Base-by-base conservation (phyloP, 306 rosid species). In the Mimosa bimucronata region DNA sequence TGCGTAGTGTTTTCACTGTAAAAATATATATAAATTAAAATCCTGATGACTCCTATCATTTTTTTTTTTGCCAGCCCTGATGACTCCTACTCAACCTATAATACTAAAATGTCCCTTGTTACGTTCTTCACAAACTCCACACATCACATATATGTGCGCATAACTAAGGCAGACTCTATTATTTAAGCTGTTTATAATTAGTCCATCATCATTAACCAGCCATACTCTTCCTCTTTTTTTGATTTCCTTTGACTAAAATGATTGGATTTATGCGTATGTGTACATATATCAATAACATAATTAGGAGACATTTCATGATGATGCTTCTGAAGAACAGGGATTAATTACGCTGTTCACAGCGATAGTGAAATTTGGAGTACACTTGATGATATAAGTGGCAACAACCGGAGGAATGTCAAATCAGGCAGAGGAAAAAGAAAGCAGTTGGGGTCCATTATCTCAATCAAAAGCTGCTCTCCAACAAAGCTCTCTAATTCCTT, bases 401-500 rank as follows among this genome's bases (percentile, higher is more conserved):
- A 66, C 44, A 60, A 41, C 45, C 67, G 25, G 53, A 52, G 53
- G 70, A 53, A 53, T 2, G 60, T 53, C 70, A 29, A 57, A 42
- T 68, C 77, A 16, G 58, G 9, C 34, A 14, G 71, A 26, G 23
- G 41, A 65, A 73, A 66, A 73, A 48, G 23, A 41, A 40, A 55
- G 65, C 73, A n/a, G 15, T 6, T 48, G 66, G 71, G 64, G 80
- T 57, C 71, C 80, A 55, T 55, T 50, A 69, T 76, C 55, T n/a
- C 72, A 14, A 77, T 77, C 50, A 72, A 77, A 77, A 62, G 79
- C 71, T 77, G 76, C 64, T 62, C 70, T 64, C 46, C 48, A 38
- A 37, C 15, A 23, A 15, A 66, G 6, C 75, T 16, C 68, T 14
- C 44, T 12, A 68, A 75, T 52, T 40, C 69, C 18, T 34, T 19